Conservation (phyloP, 495 filamentous ascomycete genomes). For the Xylaria venustula region DNA sequence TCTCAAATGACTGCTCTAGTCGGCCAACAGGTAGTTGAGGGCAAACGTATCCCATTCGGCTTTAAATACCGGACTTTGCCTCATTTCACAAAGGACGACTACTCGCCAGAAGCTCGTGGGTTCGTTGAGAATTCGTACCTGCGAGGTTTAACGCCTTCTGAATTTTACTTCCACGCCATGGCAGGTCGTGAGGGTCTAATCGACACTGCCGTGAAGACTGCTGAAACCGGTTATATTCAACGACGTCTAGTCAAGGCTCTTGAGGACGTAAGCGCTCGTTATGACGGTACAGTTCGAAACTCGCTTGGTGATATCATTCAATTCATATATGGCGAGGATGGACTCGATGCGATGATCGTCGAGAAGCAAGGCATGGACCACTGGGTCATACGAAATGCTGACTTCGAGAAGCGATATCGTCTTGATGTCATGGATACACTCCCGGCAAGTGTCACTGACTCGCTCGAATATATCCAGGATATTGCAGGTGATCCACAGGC, state of each 20-base stretch:
- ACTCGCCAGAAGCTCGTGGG: conserved; percentile 91
- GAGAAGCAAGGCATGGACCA: conserved; percentile 89
- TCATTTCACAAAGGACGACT: conserved; percentile 99
- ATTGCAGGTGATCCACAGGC: conserved; percentile 82
- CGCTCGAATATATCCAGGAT: conserved; percentile 82
- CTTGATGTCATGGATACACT: conserved; percentile 89
- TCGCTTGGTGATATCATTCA: conserved; percentile 96
- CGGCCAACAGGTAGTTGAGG: conserved; percentile 95
- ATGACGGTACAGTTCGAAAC: conserved; percentile 96
- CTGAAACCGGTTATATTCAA: conserved; percentile 98
- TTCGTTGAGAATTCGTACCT: conserved; percentile 99
- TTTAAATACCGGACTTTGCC: conserved; percentile 98
- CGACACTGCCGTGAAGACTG: conserved; percentile 98
- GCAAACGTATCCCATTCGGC: conserved; percentile 98
- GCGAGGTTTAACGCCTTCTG: conserved; percentile 88
- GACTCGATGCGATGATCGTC: conserved; percentile 84
- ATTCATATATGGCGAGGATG: conserved; percentile 97
- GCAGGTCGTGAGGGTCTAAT: conserved; percentile 99
- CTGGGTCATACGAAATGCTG: conserved; percentile 67
- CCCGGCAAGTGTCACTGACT: conserved; percentile 62
- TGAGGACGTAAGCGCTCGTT: conserved; percentile 96
- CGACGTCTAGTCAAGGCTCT: conserved; percentile 96
- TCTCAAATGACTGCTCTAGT: conserved; percentile 98
- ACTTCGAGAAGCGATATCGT: conserved; percentile 76
- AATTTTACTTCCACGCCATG: conserved; percentile 99